Percentiles rank a stretch among this genome's conserved stretches.
These are phyloP conservation scores for Fallopia convolvulus DNA, from an alignment of 148 eudicot species.

Conservation along the genomic window DNA sequence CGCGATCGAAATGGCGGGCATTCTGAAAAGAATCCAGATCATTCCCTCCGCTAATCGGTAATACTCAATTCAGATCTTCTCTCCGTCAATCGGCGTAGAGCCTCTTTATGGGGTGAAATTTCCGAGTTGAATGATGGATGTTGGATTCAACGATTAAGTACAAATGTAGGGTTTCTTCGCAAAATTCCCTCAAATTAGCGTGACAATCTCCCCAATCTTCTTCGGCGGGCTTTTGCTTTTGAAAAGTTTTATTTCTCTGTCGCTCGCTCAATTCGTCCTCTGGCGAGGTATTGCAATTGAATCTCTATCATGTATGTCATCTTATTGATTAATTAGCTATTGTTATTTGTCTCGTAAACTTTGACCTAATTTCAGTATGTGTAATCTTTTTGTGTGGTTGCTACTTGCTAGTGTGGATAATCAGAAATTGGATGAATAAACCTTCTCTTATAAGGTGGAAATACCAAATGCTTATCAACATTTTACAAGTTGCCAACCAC, in stretches of 20 bases:
- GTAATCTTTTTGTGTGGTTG: not conserved
- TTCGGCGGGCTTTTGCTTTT: not conserved
- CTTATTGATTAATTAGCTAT: not conserved
- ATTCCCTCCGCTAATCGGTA: too few species aligned
- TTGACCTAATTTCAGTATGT: not conserved
- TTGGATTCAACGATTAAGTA: not conserved
- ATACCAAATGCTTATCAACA: not conserved
- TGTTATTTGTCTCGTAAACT: not conserved
- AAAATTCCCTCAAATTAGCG: not conserved
- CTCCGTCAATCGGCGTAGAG: too few species aligned
- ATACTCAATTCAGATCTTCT: too few species aligned
- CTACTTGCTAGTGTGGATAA: not conserved
- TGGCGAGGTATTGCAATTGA: not conserved
- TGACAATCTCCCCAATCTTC: not conserved
- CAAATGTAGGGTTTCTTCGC: not conserved
- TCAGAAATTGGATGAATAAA: not conserved
- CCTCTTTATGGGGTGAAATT: too few species aligned
- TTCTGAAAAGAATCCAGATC: not conserved
- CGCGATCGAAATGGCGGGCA: not conserved
- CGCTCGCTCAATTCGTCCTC: not conserved
- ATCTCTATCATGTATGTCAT: not conserved
- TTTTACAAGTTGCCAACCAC: not conserved
- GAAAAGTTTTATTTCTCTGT: not conserved
- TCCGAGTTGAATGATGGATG: too few species aligned
- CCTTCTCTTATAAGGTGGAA: not conserved